Percentiles rank a stretch among this genome's conserved stretches.
Evolutionary conservation across 2,329 filamentous ascomycete genomes (phyloP).

Genomic region (Phyllosticta citrichinensis): DNA sequence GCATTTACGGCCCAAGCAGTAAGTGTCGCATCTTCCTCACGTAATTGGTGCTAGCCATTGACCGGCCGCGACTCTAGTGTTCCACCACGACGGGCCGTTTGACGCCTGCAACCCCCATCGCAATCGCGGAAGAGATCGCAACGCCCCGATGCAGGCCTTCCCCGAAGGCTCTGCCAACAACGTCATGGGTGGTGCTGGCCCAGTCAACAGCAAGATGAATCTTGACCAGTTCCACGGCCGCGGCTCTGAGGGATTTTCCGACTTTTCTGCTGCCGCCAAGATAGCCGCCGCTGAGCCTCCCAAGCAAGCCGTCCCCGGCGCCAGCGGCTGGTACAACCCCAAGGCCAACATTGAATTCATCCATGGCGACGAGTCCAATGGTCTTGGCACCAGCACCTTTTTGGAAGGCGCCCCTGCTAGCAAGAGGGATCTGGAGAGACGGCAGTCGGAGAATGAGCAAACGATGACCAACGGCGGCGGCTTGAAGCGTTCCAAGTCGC

Average conservation of each 20-base stretch:
- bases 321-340: slow-evolving; percentile 33
- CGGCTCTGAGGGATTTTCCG: slow-evolving; percentile 75
- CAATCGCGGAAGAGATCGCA: slow-evolving; percentile 71
- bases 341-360: slow-evolving; percentile 51
- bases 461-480: slow-evolving; percentile 33
- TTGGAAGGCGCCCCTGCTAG: slow-evolving; percentile 87
- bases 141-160: slow-evolving; percentile 93
- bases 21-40: slow-evolving; percentile 34
- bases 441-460: slow-evolving; percentile 57
- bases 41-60: slow-evolving; percentile 11
- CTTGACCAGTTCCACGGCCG: slow-evolving; percentile 81
- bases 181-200: slow-evolving; percentile 76
- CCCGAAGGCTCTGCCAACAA: slow-evolving; percentile 90
- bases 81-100: slow-evolving; percentile 95
- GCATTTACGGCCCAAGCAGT: slow-evolving; percentile 89
- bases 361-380: slow-evolving; percentile 73
- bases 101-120: slow-evolving; percentile 93
- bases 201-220: slow-evolving; percentile 70
- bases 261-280: slow-evolving; percentile 47
- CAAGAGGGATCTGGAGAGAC: slow-evolving; percentile 64
- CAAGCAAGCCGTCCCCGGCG: slow-evolving; percentile 23
- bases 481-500: slow-evolving; percentile 82
- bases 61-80: slow-evolving; percentile 48
- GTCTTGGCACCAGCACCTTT: slow-evolving; percentile 90
- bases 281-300: not conserved